Percentiles rank a stretch among this genome's conserved stretches.
These are phyloP conservation scores for Pythium guiyangense DNA, from an alignment of 352 stramenopile genomes.

Conservation along the genomic window DNA sequence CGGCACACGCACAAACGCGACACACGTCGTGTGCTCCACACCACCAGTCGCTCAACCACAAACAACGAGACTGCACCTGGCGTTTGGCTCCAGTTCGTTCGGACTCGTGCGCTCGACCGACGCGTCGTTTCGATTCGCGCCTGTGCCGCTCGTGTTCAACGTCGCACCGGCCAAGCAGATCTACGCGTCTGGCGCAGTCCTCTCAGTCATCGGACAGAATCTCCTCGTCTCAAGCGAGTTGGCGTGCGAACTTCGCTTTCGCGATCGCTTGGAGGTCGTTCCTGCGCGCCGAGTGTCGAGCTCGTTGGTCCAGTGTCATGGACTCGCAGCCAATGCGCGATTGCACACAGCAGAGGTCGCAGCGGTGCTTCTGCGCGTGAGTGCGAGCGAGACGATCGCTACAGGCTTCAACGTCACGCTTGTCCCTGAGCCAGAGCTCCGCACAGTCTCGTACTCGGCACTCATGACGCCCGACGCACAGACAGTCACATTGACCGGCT, in stretches of 20 bases:
- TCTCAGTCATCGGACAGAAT: conserved; percentile 24
- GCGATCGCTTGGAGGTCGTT: conserved; percentile 5
- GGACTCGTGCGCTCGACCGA: conserved; percentile 31
- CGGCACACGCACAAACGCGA: conserved; percentile 13
- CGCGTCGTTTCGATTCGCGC: conserved; percentile 21
- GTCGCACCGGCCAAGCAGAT: conserved; percentile 18
- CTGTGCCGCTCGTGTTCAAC: conserved; percentile 14
- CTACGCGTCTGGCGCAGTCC: conserved; percentile 4
- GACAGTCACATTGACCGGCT: conserved; percentile 23
- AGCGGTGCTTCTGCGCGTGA: conserved; percentile 21
- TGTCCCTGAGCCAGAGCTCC: conserved; percentile 23
- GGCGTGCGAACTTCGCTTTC: conserved; percentile 24
- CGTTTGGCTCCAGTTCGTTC: conserved; percentile 9
- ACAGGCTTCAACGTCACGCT: conserved; percentile 40
- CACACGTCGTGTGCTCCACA: conserved; percentile 14
- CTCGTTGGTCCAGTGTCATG: conserved; percentile 19
- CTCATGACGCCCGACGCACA: not conserved
- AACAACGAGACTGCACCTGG: conserved; percentile 15
- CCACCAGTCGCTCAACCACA: conserved; percentile 14
- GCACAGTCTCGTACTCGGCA: not conserved
- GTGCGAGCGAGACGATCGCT: conserved; percentile 13
- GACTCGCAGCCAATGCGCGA: not conserved
- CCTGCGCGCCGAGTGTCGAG: conserved; percentile 17
- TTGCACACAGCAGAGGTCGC: not conserved
- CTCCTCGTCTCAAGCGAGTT: conserved; percentile 18